Conservation (phyloP, 1,284 basidiomycete species). For the Ustanciosporium gigantosporum region DNA sequence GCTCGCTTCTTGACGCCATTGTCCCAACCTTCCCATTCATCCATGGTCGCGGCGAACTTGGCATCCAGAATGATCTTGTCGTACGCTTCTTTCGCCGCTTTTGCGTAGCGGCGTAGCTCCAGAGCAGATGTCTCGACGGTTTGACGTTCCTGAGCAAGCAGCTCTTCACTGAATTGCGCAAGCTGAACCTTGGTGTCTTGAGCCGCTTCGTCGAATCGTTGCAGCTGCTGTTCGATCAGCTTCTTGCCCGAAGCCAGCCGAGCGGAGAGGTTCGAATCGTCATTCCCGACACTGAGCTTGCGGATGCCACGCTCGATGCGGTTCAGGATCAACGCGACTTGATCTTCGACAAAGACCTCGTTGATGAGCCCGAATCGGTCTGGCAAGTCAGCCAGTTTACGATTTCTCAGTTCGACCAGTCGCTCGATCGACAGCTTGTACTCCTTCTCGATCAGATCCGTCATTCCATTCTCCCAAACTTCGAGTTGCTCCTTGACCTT, state of each 20-base stretch:
- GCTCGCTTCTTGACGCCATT: conserved; percentile 41
- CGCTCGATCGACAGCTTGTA: conserved; percentile 44
- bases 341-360: conserved; percentile 49
- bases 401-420: conserved; percentile 42
- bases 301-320: conserved; percentile 39
- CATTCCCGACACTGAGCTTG: conserved; percentile 25
- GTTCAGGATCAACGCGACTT: conserved; percentile 39
- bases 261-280: conserved; percentile 1
- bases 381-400: conserved; percentile 34
- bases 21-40: conserved; percentile 56
- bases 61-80: conserved; percentile 45
- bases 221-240: conserved; percentile 37
- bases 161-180: conserved; percentile 26
- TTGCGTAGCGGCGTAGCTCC: conserved; percentile 43
- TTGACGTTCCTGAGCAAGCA: conserved; percentile 32
- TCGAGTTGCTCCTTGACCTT: conserved; percentile 46
- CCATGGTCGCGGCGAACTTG: conserved; percentile 51
- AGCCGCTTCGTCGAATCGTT: conserved; percentile 31
- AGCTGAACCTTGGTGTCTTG: conserved; percentile 35
- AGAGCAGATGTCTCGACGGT: conserved; percentile 40
- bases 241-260: conserved; percentile 21
- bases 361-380: conserved; percentile 49
- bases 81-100: conserved; percentile 37
- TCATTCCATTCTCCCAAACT: conserved; percentile 47
- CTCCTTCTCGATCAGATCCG: conserved; percentile 45